Evolutionary conservation across 106 monocot genomes (phyloP).

Genomic region (Narthecium ossifragum): DNA sequence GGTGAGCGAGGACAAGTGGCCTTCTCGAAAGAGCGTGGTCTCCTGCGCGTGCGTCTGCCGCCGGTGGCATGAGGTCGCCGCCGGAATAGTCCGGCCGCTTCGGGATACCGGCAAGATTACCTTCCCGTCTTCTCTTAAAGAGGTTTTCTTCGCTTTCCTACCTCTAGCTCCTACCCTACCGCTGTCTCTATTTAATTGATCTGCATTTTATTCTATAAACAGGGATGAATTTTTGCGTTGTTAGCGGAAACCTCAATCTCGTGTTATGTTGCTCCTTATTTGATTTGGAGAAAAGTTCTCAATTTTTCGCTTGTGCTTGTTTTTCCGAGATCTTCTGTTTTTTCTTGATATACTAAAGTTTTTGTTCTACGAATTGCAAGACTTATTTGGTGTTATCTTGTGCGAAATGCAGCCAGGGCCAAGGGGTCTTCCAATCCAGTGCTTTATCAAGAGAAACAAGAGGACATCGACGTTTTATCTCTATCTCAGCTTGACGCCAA

Average conservation of each 20-base stretch:
- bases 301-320: not conserved
- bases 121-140: slow-evolving; percentile 89
- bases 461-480: slow-evolving; percentile 54
- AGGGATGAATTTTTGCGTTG: no score
- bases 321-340: not conserved
- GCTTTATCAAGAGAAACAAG: slow-evolving; percentile 78
- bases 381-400: not conserved
- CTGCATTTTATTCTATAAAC: no score
- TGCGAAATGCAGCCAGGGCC: slow-evolving; percentile 47
- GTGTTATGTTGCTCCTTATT: no score
- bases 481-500: slow-evolving; percentile 49
- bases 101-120: slow-evolving; percentile 63
- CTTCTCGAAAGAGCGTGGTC: slow-evolving; percentile 68
- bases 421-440: slow-evolving; percentile 52
- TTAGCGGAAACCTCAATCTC: no score
- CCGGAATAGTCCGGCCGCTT: slow-evolving; percentile 50
- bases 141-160: slow-evolving; percentile 24
- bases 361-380: not conserved
- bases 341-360: not conserved
- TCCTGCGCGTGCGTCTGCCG: slow-evolving; percentile 71
- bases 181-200: no score
- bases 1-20: slow-evolving; percentile 64
- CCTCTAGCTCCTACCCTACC: no score
- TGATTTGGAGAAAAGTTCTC: not conserved
- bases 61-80: slow-evolving; percentile 70